phyloP scores from a whole-genome alignment of 495 filamentous ascomycete species.

The Neurospora tetrasperma region DNA sequence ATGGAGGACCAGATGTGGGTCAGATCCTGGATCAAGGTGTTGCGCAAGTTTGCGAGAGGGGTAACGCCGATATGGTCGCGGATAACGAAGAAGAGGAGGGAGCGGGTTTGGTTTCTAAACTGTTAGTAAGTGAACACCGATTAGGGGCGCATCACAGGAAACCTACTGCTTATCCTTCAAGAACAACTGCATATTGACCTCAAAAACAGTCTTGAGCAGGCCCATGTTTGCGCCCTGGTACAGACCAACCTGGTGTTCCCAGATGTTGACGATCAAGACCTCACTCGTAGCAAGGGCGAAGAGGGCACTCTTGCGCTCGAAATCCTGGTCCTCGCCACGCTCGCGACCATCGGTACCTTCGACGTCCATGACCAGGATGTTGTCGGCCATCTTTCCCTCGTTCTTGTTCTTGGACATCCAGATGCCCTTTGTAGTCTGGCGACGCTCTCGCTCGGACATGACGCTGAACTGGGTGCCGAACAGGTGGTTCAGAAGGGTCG shows the following conservation, averaged over 20 bases:
- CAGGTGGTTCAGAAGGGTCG: conserved; percentile 88
- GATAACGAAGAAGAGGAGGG: conserved; percentile 96
- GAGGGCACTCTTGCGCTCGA: conserved; percentile 93
- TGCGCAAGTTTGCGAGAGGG: conserved; percentile 75
- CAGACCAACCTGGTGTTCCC: conserved; percentile 96
- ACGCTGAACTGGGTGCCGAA: conserved; percentile 95
- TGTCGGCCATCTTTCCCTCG: conserved; percentile 70
- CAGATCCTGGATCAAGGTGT: conserved; percentile 83
- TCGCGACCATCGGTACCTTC: conserved; percentile 96
- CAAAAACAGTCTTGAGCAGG: conserved; percentile 93
- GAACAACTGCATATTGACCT: conserved; percentile 95
- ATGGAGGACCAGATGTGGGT: conserved; percentile 84
- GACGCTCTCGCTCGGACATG: conserved; percentile 82
- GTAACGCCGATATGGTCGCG: conserved; percentile 91
- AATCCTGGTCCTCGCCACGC: conserved; percentile 95
- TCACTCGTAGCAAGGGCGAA: conserved; percentile 97
- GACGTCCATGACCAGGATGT: conserved; percentile 98
- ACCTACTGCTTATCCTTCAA: conserved; percentile 83
- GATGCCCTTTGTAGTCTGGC: conserved; percentile 97
- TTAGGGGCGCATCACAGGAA: neutral
- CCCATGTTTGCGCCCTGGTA: conserved; percentile 99
- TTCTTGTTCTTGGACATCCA: conserved; percentile 97
- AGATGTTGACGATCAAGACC: conserved; percentile 96
- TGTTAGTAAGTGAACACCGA: conserved; percentile 14
- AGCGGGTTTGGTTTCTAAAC: conserved; percentile 71